phyloP scores from a whole-genome alignment of 352 stramenopile genomes.

The Phytophthora uliginosa region DNA sequence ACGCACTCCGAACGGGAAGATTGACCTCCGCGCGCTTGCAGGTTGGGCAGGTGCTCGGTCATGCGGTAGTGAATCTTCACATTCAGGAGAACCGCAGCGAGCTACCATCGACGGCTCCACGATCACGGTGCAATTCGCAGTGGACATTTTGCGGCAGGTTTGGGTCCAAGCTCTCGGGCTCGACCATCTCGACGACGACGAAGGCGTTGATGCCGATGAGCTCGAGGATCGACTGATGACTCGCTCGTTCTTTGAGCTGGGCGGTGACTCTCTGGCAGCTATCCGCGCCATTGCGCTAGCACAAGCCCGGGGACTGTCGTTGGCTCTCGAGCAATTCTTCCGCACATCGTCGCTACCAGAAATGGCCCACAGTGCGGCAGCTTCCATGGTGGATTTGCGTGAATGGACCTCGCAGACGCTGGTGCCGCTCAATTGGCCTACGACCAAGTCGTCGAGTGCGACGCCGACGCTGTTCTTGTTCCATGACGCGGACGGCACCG shows the following conservation, averaged over 20 bases:
- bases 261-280: conserved; percentile 71
- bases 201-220: conserved; percentile 17
- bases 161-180: conserved; percentile 62
- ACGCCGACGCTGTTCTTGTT: conserved; percentile 53
- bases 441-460: neutral
- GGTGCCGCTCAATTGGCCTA: conserved; percentile 50
- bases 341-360: conserved; percentile 48
- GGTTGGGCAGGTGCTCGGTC: neutral
- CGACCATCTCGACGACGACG: conserved; percentile 12
- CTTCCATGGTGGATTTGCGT: conserved; percentile 18
- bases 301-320: conserved; percentile 50
- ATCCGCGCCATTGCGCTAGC: conserved; percentile 73
- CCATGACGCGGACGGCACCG: conserved; percentile 63
- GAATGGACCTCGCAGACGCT: conserved; percentile 28
- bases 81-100: neutral
- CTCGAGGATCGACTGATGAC: conserved; percentile 14
- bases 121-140: conserved; percentile 40
- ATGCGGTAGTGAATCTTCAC: neutral
- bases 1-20: conserved; percentile 79
- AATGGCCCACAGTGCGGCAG: conserved; percentile 42
- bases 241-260: conserved; percentile 74
- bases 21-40: conserved; percentile 61
- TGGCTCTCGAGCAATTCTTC: conserved; percentile 63
- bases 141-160: conserved; percentile 55
- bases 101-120: neutral